Percentiles rank a stretch among this genome's conserved stretches.
These are phyloP conservation scores for Aspergillus saccharolyticus DNA, from an alignment of 495 filamentous ascomycete species.

Conservation along the genomic window DNA sequence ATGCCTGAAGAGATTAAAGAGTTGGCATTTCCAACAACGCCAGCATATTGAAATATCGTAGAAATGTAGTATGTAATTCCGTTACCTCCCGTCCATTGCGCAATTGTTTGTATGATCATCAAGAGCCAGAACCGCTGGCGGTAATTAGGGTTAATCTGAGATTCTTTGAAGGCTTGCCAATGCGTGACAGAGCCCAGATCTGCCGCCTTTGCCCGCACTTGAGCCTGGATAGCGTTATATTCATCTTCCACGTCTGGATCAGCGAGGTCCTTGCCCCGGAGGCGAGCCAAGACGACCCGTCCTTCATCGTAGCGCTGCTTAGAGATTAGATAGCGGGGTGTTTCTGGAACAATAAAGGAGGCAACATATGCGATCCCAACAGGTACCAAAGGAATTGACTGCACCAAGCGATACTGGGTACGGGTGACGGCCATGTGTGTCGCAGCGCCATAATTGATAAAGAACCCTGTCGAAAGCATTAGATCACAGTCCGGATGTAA, in stretches of 20 bases:
- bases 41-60: slow-evolving; percentile 39
- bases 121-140: slow-evolving; percentile 44
- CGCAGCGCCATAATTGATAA: slow-evolving; percentile 43
- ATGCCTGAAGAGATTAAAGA: slow-evolving; percentile 41
- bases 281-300: slow-evolving; percentile 33
- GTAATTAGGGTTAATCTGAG: slow-evolving; percentile 36
- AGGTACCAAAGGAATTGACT: slow-evolving; percentile 40
- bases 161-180: slow-evolving; percentile 41
- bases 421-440: slow-evolving; percentile 36
- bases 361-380: slow-evolving; percentile 33
- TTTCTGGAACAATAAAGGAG: slow-evolving; percentile 37
- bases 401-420: slow-evolving; percentile 41
- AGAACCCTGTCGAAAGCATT: slow-evolving; percentile 32
- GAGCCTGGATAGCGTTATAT: slow-evolving; percentile 33
- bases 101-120: slow-evolving; percentile 41
- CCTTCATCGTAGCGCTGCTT: slow-evolving; percentile 31
- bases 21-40: slow-evolving; percentile 23
- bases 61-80: slow-evolving; percentile 47
- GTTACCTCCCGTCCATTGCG: slow-evolving; percentile 46
- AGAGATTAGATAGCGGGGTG: slow-evolving; percentile 39
- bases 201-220: slow-evolving; percentile 24
- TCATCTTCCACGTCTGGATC: slow-evolving; percentile 31
- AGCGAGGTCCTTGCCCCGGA: slow-evolving; percentile 29
- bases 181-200: slow-evolving; percentile 30
- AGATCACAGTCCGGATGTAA: not conserved